Base-by-base conservation (phyloP, 1,139 yeast species). In the Yamadazyma taylorii region DNA sequence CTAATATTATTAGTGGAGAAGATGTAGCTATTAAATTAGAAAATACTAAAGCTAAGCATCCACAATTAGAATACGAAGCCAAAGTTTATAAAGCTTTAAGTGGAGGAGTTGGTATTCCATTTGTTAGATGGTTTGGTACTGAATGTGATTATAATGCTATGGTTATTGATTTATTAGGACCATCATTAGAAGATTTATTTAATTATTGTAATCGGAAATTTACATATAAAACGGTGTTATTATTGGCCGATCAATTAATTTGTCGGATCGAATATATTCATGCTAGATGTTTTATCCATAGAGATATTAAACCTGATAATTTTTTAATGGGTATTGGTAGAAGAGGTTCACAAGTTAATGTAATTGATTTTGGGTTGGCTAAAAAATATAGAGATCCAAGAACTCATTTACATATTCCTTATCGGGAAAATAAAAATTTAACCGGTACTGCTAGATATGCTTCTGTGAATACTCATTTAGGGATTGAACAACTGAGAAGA, bases 391-490 rank as follows among this genome's bases (percentile, higher is more conserved):
- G 97, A 56, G 98, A 92, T 62, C 96, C 97, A 48, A 80, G 95
- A 66, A 86, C 97, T 28, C 95, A 90, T 63, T 76, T 87, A 58
- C 98, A 92, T 61, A 92, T 92, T 45, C 97, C 97, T 14, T 92
- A 92, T 62, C 79, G 97, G 53, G 98, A 92, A 66, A 88, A 89
- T 66, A 92, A 92, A 66, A 90, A 92, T 55, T 77, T 92, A 54
- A 90, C 97, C 21, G 98, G 98, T 50, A 92, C 98, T 21, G 98
- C 98, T 10, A 79, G 98, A 58, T 92, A 92, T 60, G 97, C 97
- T 45, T 81, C 92, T 32, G 87, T 92, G 52, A 92, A 92, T 61
- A 92, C 98, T 22, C 98, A 92, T 66, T 74, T 92, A 59, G 98
- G 98, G 36, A 86, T 92, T 52, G 98, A 92, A 63, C 98, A 92